phyloP scores from a whole-genome alignment of 2,329 filamentous ascomycete species.

The Xylaria multiplex region DNA sequence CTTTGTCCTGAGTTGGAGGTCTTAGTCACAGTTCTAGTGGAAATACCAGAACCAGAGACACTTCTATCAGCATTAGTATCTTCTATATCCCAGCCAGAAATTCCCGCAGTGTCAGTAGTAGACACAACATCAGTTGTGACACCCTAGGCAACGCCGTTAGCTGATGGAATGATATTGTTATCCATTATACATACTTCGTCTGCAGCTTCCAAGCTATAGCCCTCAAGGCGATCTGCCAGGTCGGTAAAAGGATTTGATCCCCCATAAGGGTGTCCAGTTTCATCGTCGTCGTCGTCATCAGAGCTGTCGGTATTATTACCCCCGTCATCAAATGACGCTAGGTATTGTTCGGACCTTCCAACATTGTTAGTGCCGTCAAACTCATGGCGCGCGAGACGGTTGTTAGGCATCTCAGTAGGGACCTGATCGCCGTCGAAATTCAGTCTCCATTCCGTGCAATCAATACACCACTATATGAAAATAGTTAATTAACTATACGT shows the following conservation, averaged over 20 bases:
- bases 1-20: neutral
- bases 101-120: neutral
- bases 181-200: slow-evolving; percentile 19
- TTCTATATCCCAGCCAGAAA: slow-evolving; percentile 14
- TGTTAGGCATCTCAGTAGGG: slow-evolving; percentile 42
- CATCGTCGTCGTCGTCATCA: slow-evolving; percentile 4
- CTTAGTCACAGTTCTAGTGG: slow-evolving; percentile 1
- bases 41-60: slow-evolving; percentile 1
- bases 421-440: slow-evolving; percentile 41
- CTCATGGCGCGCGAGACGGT: slow-evolving; percentile 21
- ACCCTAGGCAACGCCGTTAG: slow-evolving; percentile 22
- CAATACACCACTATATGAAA: slow-evolving; percentile 49
- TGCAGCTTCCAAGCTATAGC: slow-evolving; percentile 7
- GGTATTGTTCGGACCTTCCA: neutral
- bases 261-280: neutral
- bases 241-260: neutral
- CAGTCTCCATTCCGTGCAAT: slow-evolving; percentile 50
- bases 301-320: slow-evolving; percentile 22
- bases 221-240: slow-evolving; percentile 22
- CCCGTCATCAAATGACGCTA: neutral
- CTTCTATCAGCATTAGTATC: slow-evolving; percentile 2
- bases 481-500: slow-evolving; percentile 23
- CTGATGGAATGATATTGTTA: neutral
- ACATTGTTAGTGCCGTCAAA: neutral
- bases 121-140: slow-evolving; percentile 15